Evolutionary conservation across 192 early-diverging fungal species (phyloP).

Genomic region (Jimgerdemannia lactiflua): DNA sequence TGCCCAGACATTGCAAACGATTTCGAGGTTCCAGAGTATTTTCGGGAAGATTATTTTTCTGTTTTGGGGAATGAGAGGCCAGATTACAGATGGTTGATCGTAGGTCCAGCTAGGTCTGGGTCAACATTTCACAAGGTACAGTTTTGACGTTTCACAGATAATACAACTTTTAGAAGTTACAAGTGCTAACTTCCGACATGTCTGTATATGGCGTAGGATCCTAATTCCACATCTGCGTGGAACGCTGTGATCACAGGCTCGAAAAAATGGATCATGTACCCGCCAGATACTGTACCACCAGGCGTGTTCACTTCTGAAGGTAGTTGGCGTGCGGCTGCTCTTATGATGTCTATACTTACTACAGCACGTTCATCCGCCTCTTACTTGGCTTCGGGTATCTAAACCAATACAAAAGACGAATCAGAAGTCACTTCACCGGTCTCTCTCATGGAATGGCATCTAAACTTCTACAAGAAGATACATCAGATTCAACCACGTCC

Average conservation of each 20-base stretch:
- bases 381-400: neutral
- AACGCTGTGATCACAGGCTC: conserved; percentile 67
- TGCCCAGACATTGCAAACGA: conserved; percentile 47
- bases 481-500: conserved; percentile 31
- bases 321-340: neutral
- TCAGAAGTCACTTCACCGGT: conserved; percentile 69
- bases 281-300: conserved; percentile 62
- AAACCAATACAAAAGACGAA: conserved; percentile 39
- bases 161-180: neutral
- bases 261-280: conserved; percentile 73
- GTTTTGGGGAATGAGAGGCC: conserved; percentile 54
- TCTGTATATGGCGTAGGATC: conserved; percentile 37
- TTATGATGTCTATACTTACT: neutral
- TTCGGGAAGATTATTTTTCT: conserved; percentile 60
- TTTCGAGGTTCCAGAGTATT: conserved; percentile 58
- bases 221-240: conserved; percentile 72
- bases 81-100: conserved; percentile 69
- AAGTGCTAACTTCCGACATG: neutral
- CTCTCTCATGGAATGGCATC: conserved; percentile 67
- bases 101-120: conserved; percentile 63
- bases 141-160: too few species aligned
- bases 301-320: conserved; percentile 61
- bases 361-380: too few species aligned
- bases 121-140: conserved; percentile 61
- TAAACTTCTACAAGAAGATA: conserved; percentile 56